phyloP scores from a whole-genome alignment of 1,284 basidiomycete genomes.

The Microbotryum silenes-acaulis region DNA sequence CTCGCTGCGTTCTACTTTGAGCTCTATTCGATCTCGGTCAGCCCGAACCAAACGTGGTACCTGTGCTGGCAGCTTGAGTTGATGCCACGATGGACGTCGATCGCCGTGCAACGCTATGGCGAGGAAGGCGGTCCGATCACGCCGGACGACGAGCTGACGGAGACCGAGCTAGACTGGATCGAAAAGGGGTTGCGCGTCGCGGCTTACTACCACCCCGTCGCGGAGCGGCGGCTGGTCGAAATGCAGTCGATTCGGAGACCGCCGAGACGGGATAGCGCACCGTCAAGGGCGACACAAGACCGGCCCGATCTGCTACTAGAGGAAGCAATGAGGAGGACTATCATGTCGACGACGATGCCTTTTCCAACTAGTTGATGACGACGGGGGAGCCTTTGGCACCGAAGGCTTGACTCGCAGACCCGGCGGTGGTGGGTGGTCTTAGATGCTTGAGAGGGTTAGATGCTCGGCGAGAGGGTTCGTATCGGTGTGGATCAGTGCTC shows the following conservation, averaged over 20 bases:
- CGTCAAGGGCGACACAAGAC: no score
- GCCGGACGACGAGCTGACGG: slow-evolving; percentile 7
- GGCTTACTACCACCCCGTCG: slow-evolving; percentile 5
- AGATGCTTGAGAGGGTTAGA: no score
- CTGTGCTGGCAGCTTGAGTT: slow-evolving; percentile 25
- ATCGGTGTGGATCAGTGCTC: no score
- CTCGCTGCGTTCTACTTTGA: slow-evolving; percentile 16
- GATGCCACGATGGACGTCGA: slow-evolving; percentile 11
- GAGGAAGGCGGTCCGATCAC: slow-evolving; percentile 4
- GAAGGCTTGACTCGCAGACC: no score
- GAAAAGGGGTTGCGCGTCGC: slow-evolving; percentile 14
- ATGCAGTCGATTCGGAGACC: neutral
- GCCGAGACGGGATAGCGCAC: no score
- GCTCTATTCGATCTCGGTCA: slow-evolving; percentile 10
- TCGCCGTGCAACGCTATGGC: slow-evolving; percentile 16
- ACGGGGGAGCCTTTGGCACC: no score
- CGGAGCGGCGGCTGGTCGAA: slow-evolving; percentile 14
- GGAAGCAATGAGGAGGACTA: no score
- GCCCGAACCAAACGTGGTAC: slow-evolving; percentile 21
- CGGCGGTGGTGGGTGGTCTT: no score
- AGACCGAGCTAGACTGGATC: slow-evolving; percentile 23
- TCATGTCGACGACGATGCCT: no score
- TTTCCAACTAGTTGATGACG: no score
- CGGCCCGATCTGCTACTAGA: neutral
- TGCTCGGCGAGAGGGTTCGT: no score